A percentile compares a stretch with the other conserved stretches of the same genome.
Evolutionary conservation across 306 rosid genomes (phyloP).

Genomic region (Cucurbita maxima): DNA sequence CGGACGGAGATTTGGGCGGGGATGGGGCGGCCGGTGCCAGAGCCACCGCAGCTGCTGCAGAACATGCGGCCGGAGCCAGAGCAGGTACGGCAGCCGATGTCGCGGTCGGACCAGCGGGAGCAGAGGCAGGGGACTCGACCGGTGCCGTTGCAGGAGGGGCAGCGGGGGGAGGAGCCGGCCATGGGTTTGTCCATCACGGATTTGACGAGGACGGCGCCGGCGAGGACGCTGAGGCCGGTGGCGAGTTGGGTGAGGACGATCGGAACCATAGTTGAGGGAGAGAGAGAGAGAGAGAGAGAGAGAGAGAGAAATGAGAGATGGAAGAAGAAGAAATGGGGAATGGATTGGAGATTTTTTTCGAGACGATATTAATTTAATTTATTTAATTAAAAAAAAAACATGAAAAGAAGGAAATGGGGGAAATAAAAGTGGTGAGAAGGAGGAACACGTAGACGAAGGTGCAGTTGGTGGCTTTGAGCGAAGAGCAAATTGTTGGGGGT

Average conservation of each 20-base stretch:
- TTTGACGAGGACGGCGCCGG: conserved; percentile 72
- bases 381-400: neutral
- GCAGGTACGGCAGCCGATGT: conserved; percentile 64
- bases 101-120: conserved; percentile 88
- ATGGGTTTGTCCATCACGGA: conserved; percentile 71
- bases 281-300: neutral
- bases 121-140: conserved; percentile 76
- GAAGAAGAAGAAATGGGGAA: too few relatives aligned
- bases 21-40: conserved; percentile 75
- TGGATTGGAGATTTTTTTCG: neutral
- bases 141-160: conserved; percentile 72
- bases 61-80: conserved; percentile 72
- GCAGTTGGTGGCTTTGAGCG: neutral
- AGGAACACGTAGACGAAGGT: conserved; percentile 1
- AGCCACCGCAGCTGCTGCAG: conserved; percentile 74
- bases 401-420: neutral
- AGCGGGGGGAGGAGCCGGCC: conserved; percentile 70
- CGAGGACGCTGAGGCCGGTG: conserved; percentile 70
- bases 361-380: neutral
- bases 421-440: conserved; percentile 4
- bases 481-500: neutral
- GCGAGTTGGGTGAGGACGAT: conserved; percentile 65
- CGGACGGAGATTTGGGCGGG: conserved; percentile 45
- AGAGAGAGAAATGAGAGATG: neutral
- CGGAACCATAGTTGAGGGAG: conserved; percentile 29